Percentiles rank a stretch among this genome's conserved stretches.
Conservation (phyloP, 768 basidiomycete genomes). For the Saitozyma sp. region DNA sequence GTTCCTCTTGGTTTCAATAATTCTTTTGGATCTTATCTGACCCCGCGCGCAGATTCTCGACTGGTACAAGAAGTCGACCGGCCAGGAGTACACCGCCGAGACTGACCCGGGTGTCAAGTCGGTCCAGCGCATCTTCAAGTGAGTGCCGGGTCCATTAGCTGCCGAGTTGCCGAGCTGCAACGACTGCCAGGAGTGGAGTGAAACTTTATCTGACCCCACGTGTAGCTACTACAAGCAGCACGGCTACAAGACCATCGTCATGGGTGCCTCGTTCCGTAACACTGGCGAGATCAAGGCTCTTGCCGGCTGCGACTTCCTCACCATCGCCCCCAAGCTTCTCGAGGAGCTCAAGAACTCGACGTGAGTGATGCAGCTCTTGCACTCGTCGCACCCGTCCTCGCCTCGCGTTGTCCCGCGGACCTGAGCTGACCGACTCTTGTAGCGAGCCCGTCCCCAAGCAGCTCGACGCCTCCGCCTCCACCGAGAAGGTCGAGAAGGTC, state of each 20-base stretch:
- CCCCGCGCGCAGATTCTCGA: constrained; percentile 76
- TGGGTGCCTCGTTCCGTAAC: constrained; percentile 99
- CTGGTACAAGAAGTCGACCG: constrained; percentile 89
- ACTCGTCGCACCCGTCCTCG: not conserved
- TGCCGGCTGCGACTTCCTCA: constrained; percentile 96
- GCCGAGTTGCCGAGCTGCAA: not conserved
- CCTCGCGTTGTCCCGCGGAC: not conserved
- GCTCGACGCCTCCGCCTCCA: constrained; percentile 63
- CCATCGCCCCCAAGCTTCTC: constrained; percentile 85
- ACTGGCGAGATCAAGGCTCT: constrained; percentile 88
- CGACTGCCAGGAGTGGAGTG: not conserved
- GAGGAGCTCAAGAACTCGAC: constrained; percentile 74
- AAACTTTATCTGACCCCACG: too few species aligned
- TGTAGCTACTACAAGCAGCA: constrained; percentile 83
- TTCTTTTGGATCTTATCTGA: too few species aligned
- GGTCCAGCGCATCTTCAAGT: constrained; percentile 97
- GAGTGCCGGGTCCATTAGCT: constrained; percentile 48
- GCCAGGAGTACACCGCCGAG: constrained; percentile 83
- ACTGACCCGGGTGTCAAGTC: constrained; percentile 94
- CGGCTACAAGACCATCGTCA: constrained; percentile 97
- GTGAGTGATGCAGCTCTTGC: constrained; percentile 17
- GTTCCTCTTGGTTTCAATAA: too few species aligned
- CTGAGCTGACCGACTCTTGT: constrained; percentile 2
- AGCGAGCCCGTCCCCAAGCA: constrained; percentile 76
- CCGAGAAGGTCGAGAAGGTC: constrained; percentile 71